These are phyloP conservation scores for Pseudocercospora fuligena DNA, from an alignment of 2,329 filamentous ascomycete species.

Conservation along the genomic window DNA sequence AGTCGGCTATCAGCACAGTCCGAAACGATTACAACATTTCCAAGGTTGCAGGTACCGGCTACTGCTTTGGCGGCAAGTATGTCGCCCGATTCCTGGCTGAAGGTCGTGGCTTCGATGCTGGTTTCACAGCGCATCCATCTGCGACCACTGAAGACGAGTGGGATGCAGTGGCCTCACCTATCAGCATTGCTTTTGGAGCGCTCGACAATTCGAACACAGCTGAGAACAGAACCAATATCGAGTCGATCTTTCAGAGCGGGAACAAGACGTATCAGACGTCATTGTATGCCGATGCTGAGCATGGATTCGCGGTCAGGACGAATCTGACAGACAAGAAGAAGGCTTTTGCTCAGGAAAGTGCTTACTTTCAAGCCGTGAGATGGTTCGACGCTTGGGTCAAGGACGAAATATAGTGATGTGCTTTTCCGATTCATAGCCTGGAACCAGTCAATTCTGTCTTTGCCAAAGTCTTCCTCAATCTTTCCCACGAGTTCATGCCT, in stretches of 20 bases:
- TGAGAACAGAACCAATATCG: conserved; percentile 31
- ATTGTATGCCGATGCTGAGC: conserved; percentile 41
- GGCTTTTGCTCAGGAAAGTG: conserved; percentile 42
- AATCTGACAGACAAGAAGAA: conserved; percentile 37
- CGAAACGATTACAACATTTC: conserved; percentile 57
- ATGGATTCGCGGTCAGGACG: conserved; percentile 42
- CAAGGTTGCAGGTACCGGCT: conserved; percentile 69
- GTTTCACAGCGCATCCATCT: conserved; percentile 73
- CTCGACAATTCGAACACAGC: conserved; percentile 29
- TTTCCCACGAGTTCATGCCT: not conserved
- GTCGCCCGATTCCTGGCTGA: conserved; percentile 65
- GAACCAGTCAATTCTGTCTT: not conserved
- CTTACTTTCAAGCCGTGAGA: conserved; percentile 41
- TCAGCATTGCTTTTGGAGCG: conserved; percentile 62
- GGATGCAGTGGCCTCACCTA: conserved; percentile 65
- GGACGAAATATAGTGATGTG: conserved; percentile 19
- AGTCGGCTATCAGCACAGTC: conserved; percentile 50
- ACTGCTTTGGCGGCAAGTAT: conserved; percentile 80
- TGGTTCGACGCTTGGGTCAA: conserved; percentile 44
- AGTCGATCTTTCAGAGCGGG: conserved; percentile 36
- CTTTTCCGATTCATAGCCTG: not conserved
- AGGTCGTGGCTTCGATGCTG: conserved; percentile 62
- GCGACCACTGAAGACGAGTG: conserved; percentile 71
- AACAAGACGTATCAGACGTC: conserved; percentile 41
- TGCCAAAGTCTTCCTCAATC: not conserved